These are phyloP conservation scores for Naganishia antarctica DNA, from an alignment of 768 basidiomycete genomes.

Conservation along the genomic window DNA sequence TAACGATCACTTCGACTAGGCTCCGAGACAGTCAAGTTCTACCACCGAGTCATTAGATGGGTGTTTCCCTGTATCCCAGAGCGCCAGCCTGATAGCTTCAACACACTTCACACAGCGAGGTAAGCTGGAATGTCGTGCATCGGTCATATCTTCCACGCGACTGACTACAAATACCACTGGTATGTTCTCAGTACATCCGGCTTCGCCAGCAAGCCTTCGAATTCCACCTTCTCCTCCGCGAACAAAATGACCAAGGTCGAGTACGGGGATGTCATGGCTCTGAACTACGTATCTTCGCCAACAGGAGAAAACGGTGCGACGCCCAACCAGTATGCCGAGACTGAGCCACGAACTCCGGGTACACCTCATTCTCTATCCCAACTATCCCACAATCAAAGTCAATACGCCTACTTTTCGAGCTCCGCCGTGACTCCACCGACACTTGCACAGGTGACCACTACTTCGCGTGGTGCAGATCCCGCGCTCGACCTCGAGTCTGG, in stretches of 20 bases:
- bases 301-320: neutral
- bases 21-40: conserved; percentile 41
- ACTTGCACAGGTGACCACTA: neutral
- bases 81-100: conserved; percentile 7
- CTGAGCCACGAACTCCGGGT: conserved; percentile 5
- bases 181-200: conserved; percentile 4
- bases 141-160: neutral
- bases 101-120: conserved; percentile 4
- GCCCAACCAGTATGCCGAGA: neutral
- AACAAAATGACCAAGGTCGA: conserved; percentile 1
- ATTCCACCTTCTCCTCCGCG: conserved; percentile 1
- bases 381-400: neutral
- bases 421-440: neutral
- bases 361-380: neutral
- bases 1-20: conserved; percentile 26
- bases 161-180: neutral
- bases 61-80: conserved; percentile 35
- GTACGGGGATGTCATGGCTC: neutral
- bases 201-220: conserved; percentile 6
- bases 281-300: conserved; percentile 1
- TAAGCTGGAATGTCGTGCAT: neutral
- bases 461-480: neutral
- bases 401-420: neutral
- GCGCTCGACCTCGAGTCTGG: conserved; percentile 9
- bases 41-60: conserved; percentile 29